phyloP scores from a whole-genome alignment of 2,329 filamentous ascomycete genomes.

The Fusarium algeriense region DNA sequence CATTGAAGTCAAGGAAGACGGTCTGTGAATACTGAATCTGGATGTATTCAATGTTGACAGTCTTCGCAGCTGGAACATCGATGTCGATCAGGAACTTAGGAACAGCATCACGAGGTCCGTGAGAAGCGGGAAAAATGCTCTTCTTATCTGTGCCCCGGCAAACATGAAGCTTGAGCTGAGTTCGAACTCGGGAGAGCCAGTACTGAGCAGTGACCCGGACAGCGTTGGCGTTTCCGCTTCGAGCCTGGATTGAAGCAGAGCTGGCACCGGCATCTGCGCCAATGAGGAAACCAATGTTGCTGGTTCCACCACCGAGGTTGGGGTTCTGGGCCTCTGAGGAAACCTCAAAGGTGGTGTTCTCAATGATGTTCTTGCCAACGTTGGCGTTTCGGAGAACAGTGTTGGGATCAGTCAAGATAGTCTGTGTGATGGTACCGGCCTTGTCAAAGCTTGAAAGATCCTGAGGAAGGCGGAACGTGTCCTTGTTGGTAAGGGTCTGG shows the following conservation, averaged over 20 bases:
- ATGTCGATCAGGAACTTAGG: slow-evolving; percentile 30
- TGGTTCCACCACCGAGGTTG: slow-evolving; percentile 49
- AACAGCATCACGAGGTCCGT: slow-evolving; percentile 19
- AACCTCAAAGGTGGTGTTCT: slow-evolving; percentile 49
- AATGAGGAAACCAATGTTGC: slow-evolving; percentile 36
- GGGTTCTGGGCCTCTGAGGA: slow-evolving; percentile 37
- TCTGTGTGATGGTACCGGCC: slow-evolving; percentile 51
- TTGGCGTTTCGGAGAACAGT: slow-evolving; percentile 47
- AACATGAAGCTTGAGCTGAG: slow-evolving; percentile 35
- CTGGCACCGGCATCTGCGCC: slow-evolving; percentile 37
- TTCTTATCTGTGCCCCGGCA: neutral
- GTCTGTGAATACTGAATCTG: slow-evolving; percentile 56
- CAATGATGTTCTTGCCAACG: slow-evolving; percentile 48
- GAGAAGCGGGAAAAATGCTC: slow-evolving; percentile 13
- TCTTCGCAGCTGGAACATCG: slow-evolving; percentile 16
- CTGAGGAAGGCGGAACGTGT: slow-evolving; percentile 48
- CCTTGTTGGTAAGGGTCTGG: slow-evolving; percentile 3
- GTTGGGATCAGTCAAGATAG: slow-evolving; percentile 49
- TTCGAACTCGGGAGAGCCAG: slow-evolving; percentile 38
- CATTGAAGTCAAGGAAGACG: slow-evolving; percentile 23
- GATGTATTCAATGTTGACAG: slow-evolving; percentile 20
- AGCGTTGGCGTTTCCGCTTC: slow-evolving; percentile 31
- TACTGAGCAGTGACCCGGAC: slow-evolving; percentile 26
- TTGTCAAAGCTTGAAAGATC: slow-evolving; percentile 47
- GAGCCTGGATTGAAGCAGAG: slow-evolving; percentile 48